Evolutionary conservation across 371 early-diverging fungal species (phyloP), one percentile per base, ranked within the genome.

Genomic region (Mucor indicus): DNA sequence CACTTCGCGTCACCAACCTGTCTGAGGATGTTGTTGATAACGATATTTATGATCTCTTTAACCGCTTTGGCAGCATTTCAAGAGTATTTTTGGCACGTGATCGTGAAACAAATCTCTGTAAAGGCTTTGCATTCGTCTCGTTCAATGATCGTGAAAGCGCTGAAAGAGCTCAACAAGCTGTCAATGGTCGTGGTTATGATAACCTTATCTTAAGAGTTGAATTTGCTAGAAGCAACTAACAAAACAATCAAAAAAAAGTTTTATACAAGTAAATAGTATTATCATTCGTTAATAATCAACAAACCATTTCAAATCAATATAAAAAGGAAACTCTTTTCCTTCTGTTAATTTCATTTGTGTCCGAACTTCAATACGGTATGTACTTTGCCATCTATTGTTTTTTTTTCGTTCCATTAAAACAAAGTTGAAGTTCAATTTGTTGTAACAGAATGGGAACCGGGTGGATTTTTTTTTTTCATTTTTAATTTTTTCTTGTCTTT

Each of bases 121-220:
- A 91, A 67, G 98, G 98, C n/a, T 96, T 87, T 57, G 95, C 96
- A 19, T 98, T 96, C 62, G 92, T 96, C 22, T 86, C 88, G 22
- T 98, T 89, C 76, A 75, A 75, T 62, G 80, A 81, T 59, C 78
- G 83, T 57, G 84, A 82, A 35, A 84, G 87, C 65, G 96, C 95
- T 51, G 86, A 91, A 49, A 70, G 75, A 52, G 95, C 94, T 37
- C 82, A 93, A 61, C 79, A 80, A 50, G 86, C 83, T 52, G 79
- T 98, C 60, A 86, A 94, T 64, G 96, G 96, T 41, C 85, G 86
- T 60, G 94, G 93, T 57, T 98, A 91, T 63, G 96, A 95, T 68
- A 93, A 87, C 62, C 77, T 96, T 57, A 96, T 98, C 70, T 78
- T 98, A 45, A 78, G 83, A 52, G 96, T 90, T 41, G 97, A 96